phyloP scores from a whole-genome alignment of 2,329 filamentous ascomycete genomes.

The Aspergillus jensenii region DNA sequence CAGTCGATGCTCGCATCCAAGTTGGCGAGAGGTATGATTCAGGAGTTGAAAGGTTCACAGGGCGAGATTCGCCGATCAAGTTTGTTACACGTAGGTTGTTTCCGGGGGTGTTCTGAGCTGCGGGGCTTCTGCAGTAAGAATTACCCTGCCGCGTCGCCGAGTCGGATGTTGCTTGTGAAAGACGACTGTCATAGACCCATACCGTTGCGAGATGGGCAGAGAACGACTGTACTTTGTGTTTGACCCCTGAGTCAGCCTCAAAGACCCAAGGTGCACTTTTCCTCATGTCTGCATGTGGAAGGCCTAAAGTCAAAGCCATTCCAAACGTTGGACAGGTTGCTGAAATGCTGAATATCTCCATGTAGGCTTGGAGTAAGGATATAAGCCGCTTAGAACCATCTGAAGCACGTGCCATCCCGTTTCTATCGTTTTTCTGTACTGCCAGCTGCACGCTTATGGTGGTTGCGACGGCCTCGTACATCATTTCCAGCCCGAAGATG shows the following conservation, averaged over 20 bases:
- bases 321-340: conserved; percentile 44
- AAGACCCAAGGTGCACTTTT: conserved; percentile 8
- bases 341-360: conserved; percentile 43
- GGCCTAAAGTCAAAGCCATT: conserved; percentile 37
- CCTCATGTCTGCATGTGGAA: conserved; percentile 19
- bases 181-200: conserved; percentile 22
- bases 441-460: conserved; percentile 28
- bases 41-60: conserved; percentile 10
- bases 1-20: conserved; percentile 29
- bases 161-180: not conserved
- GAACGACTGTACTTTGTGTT: conserved; percentile 27
- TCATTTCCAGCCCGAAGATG: conserved; percentile 36
- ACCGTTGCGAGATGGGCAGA: conserved; percentile 30
- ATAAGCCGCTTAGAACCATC: conserved; percentile 37
- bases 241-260: conserved; percentile 27
- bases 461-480: conserved; percentile 30
- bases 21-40: conserved; percentile 26
- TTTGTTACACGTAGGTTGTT: conserved; percentile 4
- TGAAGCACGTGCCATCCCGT: conserved; percentile 27
- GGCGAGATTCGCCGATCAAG: conserved; percentile 10
- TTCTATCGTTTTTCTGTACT: conserved; percentile 23
- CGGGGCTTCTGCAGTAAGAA: conserved; percentile 1
- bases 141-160: conserved; percentile 6
- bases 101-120: not conserved
- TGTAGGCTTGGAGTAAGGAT: conserved; percentile 36